phyloP scores from a whole-genome alignment of 495 filamentous ascomycete species.

The Cercophora newfieldiana region DNA sequence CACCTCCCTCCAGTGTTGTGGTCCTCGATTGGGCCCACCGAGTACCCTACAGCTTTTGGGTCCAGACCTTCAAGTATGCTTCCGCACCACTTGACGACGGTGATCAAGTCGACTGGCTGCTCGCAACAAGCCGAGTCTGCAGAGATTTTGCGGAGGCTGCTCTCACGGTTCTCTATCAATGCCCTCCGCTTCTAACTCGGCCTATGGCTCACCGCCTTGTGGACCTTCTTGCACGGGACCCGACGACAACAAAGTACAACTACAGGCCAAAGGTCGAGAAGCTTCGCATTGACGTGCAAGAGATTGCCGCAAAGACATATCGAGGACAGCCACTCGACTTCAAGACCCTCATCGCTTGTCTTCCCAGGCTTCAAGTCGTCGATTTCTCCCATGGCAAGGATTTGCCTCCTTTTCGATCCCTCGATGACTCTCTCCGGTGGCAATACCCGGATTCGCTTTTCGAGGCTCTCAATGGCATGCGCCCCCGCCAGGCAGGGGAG shows the following conservation, averaged over 20 bases:
- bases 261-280: constrained; percentile 70
- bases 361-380: constrained; percentile 53
- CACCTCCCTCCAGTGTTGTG: constrained; percentile 30
- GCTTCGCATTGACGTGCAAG: constrained; percentile 63
- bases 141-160: constrained; percentile 71
- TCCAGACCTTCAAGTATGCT: constrained; percentile 67
- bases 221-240: constrained; percentile 35
- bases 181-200: constrained; percentile 58
- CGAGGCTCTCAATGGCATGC: constrained; percentile 43
- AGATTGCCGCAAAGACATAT: constrained; percentile 32
- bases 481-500: not conserved
- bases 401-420: constrained; percentile 53
- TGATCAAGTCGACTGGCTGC: constrained; percentile 59
- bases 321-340: constrained; percentile 45
- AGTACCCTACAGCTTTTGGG: constrained; percentile 70
- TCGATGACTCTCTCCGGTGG: constrained; percentile 57
- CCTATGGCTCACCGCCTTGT: constrained; percentile 46
- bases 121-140: constrained; percentile 61
- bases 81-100: constrained; percentile 60
- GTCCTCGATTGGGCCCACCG: constrained; percentile 68
- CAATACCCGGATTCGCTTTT: constrained; percentile 62
- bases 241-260: constrained; percentile 45
- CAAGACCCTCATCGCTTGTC: constrained; percentile 38
- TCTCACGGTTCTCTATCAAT: constrained; percentile 69
- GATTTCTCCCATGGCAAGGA: constrained; percentile 58